Base-by-base conservation (phyloP, 139 green algal species). In the Pycnococcus provasolii region DNA sequence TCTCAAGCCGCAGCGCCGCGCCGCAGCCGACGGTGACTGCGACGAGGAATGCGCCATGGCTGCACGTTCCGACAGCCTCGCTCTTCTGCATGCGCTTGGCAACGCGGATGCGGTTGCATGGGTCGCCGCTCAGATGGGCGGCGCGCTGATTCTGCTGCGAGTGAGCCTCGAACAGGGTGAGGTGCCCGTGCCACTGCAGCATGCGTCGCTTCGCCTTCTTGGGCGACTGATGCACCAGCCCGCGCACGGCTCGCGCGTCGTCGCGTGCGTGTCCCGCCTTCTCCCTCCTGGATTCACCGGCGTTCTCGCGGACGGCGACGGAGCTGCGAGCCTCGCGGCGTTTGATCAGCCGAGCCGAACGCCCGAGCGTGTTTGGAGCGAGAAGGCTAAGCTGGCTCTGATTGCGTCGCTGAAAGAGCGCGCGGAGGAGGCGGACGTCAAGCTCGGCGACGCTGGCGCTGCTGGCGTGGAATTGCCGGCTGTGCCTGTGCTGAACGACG, bases 281-380 rank as follows among this genome's bases (percentile, higher is more conserved):
- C 77, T 96, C 64, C 89, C 89, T 6, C 77, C 79, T 1, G 90
- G 88, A 11, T 64, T 96, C 3, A 76, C 95, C 26, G 77, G 85
- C 4, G 64, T 73, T 9, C 42, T 96, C 5, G 67, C 66, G 53
- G 87, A 89, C 53, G 81, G 79, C 5, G 75, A 78, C 1, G 69
- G 66, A 4, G 79, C 90, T n/a, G 70, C 64, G 0, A 83, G 66
- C 3, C 68, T 89, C 39, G 67, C 68, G 1, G 82, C 85, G 0
- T 74, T 91, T 52, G 63, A 43, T 11, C 64, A 80, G 45, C 46
- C 61, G 7, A 79, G 71, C 39, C 78, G 96, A 80, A 92, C 84
- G 0, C 89, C 89, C 0, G 89, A 95, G 76, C 79, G 79, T n/a
- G 68, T 96, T 61, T 96, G 89, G 89, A 55, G 50, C 26, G 26